phyloP scores from a whole-genome alignment of 2,329 filamentous ascomycete species.

The Clonostachys chloroleuca region DNA sequence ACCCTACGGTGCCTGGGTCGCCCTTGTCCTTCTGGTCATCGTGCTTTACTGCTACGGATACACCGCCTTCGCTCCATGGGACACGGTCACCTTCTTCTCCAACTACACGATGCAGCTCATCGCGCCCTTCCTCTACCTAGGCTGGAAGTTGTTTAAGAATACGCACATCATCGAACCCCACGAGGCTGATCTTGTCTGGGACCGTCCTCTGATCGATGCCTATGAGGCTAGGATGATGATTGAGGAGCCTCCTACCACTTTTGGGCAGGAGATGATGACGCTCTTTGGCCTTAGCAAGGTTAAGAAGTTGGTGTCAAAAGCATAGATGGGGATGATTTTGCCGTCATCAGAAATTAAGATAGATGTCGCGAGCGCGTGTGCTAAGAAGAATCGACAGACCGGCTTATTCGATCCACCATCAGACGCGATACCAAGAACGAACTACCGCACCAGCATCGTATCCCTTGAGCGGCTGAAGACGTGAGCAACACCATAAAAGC shows the following conservation, averaged over 20 bases:
- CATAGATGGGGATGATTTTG: no score
- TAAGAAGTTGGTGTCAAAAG: constrained; percentile 3
- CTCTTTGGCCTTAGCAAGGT: constrained; percentile 31
- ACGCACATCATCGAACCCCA: constrained; percentile 48
- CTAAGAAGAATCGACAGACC: no score
- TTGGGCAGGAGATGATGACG: constrained; percentile 48
- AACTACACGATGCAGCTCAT: constrained; percentile 56
- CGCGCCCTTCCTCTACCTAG: constrained; percentile 46
- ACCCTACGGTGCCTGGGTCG: constrained; percentile 49
- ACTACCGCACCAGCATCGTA: no score
- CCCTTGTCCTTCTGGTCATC: constrained; percentile 31
- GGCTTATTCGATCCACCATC: no score
- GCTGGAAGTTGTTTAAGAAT: constrained; percentile 60
- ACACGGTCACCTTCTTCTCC: constrained; percentile 38
- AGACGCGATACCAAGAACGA: no score
- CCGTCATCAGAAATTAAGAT: no score
- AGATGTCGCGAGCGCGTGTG: no score
- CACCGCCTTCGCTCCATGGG: constrained; percentile 42
- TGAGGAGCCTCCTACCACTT: constrained; percentile 32
- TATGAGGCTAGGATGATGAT: constrained; percentile 45
- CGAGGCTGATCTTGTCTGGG: constrained; percentile 57
- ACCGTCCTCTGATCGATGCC: constrained; percentile 53
- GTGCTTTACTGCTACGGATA: constrained; percentile 53
- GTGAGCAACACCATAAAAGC: no score
- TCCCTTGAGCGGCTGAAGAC: no score